A percentile compares a stretch with the other conserved stretches of the same genome.
Evolutionary conservation across 257 asterid genomes (phyloP).

Genomic region (Solanum rostratum): DNA sequence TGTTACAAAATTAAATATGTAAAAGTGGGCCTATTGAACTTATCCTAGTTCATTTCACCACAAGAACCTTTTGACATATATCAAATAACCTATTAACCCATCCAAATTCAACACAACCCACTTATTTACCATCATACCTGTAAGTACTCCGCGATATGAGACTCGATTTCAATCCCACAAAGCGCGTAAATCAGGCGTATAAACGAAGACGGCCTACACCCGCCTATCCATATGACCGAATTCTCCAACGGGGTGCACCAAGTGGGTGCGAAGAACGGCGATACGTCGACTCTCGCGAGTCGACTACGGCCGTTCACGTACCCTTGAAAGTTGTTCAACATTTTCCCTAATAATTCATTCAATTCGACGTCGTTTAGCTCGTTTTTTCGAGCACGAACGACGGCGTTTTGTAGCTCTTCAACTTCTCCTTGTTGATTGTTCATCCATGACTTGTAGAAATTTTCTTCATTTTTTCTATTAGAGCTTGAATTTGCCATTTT

Average conservation of each 20-base stretch:
- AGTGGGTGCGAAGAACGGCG: constrained; percentile 10
- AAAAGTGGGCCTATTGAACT: not conserved
- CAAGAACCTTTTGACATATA: not conserved
- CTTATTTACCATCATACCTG: not conserved
- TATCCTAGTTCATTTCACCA: not conserved
- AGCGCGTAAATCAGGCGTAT: constrained; percentile 16
- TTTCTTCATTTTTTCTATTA: not conserved
- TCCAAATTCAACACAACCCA: not conserved
- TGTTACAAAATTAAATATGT: not conserved
- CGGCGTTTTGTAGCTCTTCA: not conserved
- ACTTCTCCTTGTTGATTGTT: not conserved
- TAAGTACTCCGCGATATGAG: not conserved
- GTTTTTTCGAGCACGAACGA: not conserved
- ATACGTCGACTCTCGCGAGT: constrained; percentile 2
- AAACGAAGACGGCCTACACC: constrained; percentile 33
- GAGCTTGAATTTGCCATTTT: not conserved
- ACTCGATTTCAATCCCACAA: constrained; percentile 5
- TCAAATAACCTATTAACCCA: rapidly evolving
- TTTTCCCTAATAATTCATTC: constrained; percentile 1
- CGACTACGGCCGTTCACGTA: constrained; percentile 3
- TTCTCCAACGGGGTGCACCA: constrained; percentile 32
- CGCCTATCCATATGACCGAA: constrained; percentile 27
- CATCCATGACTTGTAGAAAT: not conserved
- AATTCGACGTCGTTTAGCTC: not conserved
- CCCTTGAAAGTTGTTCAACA: constrained; percentile 6